Conservation (phyloP, 179 eudicot species). For the Spinacia oleracea region DNA sequence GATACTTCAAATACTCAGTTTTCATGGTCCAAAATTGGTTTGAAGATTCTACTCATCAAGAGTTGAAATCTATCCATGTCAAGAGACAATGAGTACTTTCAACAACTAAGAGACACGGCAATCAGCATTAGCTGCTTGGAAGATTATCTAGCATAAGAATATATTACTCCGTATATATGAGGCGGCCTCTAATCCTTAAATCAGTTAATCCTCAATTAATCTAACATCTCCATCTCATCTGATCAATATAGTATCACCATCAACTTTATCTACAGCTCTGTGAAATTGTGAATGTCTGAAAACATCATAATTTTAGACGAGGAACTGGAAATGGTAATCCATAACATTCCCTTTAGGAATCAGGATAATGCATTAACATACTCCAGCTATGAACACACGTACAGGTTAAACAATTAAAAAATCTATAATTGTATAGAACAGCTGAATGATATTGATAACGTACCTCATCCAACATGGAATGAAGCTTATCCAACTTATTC, state of each 20-base stretch:
- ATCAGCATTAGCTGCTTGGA: background rate
- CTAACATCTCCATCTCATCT: background rate
- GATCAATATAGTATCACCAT: background rate
- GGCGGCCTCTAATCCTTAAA: background rate
- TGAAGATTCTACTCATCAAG: background rate
- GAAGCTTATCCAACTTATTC: constrained; percentile 57
- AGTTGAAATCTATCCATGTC: background rate
- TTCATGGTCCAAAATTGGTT: background rate
- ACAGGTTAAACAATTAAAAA: background rate
- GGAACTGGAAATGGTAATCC: background rate
- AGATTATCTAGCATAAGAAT: background rate
- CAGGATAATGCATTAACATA: background rate
- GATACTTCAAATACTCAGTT: background rate
- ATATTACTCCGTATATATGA: too few species aligned
- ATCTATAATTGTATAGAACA: background rate
- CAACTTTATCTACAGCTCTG: background rate
- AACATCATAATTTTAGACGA: background rate
- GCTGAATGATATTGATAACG: constrained; percentile 7
- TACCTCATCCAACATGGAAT: constrained; percentile 73
- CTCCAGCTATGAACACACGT: background rate
- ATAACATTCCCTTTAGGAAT: constrained; percentile 5
- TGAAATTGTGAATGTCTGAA: background rate
- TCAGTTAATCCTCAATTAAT: constrained; percentile 5
- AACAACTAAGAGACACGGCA: background rate
- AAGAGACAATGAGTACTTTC: background rate